These are phyloP conservation scores for Trametes cinnabarina DNA, from an alignment of 768 basidiomycete species.

Conservation along the genomic window DNA sequence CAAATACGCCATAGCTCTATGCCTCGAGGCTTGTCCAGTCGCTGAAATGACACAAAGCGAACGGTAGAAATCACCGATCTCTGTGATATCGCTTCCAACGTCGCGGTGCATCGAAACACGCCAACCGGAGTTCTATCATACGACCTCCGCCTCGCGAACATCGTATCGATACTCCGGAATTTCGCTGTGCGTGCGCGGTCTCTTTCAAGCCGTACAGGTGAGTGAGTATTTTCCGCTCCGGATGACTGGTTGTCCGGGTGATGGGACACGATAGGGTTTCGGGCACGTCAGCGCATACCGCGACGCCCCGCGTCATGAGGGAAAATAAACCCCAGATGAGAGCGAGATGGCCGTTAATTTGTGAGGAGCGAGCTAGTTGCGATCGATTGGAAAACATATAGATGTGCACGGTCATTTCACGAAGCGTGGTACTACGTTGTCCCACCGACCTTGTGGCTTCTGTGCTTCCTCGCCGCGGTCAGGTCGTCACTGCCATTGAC, in stretches of 20 bases:
- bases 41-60: background rate
- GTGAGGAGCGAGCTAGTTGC: background rate
- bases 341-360: slow-evolving; percentile 12
- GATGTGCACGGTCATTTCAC: background rate
- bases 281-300: background rate
- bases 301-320: slow-evolving; percentile 4
- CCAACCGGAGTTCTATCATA: slow-evolving; percentile 10
- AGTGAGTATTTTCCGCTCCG: slow-evolving; percentile 12
- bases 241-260: slow-evolving; percentile 6
- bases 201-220: slow-evolving; percentile 7
- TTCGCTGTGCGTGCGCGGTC: slow-evolving; percentile 9
- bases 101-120: slow-evolving; percentile 1
- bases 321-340: background rate
- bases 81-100: slow-evolving; percentile 11
- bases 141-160: background rate
- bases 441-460: slow-evolving; percentile 6
- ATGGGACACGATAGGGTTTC: slow-evolving; percentile 10
- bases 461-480: background rate
- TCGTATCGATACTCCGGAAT: slow-evolving; percentile 16
- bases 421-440: slow-evolving; percentile 3
- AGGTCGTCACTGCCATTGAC: slow-evolving; percentile 6
- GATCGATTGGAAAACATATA: background rate
- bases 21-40: slow-evolving; percentile 13
- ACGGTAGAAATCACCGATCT: slow-evolving; percentile 5
- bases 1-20: background rate